Evolutionary conservation across 768 basidiomycete species (phyloP), one percentile per base, ranked within the genome.

Genomic region (Leccinum arenicola): DNA sequence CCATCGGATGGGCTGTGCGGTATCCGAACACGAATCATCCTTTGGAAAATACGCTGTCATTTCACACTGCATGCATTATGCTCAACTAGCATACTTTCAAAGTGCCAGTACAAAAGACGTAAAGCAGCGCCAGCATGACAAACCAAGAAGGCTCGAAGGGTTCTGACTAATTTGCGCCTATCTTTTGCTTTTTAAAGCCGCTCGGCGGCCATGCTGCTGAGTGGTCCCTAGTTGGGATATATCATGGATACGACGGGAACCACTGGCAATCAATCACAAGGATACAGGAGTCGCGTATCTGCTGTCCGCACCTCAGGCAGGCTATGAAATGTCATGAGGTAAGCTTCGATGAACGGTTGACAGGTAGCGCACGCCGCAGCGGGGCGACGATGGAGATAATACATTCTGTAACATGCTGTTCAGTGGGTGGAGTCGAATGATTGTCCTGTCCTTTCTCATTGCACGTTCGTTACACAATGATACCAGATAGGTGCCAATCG

Each of bases 311-410:
- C 11, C 19, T 38, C 55, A 29, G 60, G 68, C 59, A 69, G 52
- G 56, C 68, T 63, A 63, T 58, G 65, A 69, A 67, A 43, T 57
- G 33, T 21, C 61, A 52, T 33, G 55, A 52, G 59, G 57, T 19
- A n/a, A 43, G 6, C 31, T 8, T 49, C 45, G 2, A 27, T 21
- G 14, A 25, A 6, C 27, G 14, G 25, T 40, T 15, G 17, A 21
- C 57, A 17, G 19, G 15, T 27, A n/a, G n/a, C 27, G 50, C n/a
- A 35, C 50, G 35, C 36, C 19, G 52, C 49, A 58, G 21, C 21
- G 11, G 15, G 35, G 17, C 27, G 33, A n/a, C 27, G 33, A 8
- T 60, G 45, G 19, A 51, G 15, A 29, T 43, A 11, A 19, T 10
- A n/a, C 17, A 25, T 17, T 27, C 49, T 50, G 25, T 15, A 25